phyloP scores from a whole-genome alignment of 176 grass and related monocot genomes.

The Tillandsia fasciculata region DNA sequence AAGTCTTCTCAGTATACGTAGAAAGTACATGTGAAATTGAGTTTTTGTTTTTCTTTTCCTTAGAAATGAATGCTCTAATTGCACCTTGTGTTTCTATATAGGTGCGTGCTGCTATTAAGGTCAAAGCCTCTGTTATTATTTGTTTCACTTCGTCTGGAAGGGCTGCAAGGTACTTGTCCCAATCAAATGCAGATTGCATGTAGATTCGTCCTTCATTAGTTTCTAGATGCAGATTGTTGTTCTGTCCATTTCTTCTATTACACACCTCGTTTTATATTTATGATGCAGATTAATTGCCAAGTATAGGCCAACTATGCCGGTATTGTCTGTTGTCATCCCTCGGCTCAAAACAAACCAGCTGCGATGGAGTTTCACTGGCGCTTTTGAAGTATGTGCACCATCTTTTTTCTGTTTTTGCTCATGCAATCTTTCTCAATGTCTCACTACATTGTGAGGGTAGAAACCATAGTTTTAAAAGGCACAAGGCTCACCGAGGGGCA shows the following conservation, averaged over 20 bases:
- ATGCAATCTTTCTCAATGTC: neutral
- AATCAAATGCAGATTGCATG: constrained; percentile 2
- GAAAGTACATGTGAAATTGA: no score
- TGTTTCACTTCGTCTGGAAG: constrained; percentile 95
- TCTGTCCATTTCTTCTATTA: no score
- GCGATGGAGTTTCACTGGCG: constrained; percentile 91
- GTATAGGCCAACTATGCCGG: constrained; percentile 98
- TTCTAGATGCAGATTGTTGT: neutral
- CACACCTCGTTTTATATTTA: neutral
- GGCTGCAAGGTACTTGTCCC: constrained; percentile 71
- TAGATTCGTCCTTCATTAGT: neutral
- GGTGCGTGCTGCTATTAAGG: constrained; percentile 99
- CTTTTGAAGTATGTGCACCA: constrained; percentile 59
- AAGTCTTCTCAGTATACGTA: no score
- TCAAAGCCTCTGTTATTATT: constrained; percentile 95
- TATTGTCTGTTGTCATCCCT: constrained; percentile 97
- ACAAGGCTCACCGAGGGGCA: no score
- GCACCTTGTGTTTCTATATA: constrained; percentile 13
- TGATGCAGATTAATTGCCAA: constrained; percentile 78
- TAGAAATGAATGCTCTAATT: neutral
- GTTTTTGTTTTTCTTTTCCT: no score
- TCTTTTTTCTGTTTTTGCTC: neutral
- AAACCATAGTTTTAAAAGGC: neutral
- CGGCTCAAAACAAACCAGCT: constrained; percentile 98
- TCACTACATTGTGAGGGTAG: neutral